Evolutionary conservation across 2,329 filamentous ascomycete species (phyloP).

Genomic region (Aplosporella prunicola): DNA sequence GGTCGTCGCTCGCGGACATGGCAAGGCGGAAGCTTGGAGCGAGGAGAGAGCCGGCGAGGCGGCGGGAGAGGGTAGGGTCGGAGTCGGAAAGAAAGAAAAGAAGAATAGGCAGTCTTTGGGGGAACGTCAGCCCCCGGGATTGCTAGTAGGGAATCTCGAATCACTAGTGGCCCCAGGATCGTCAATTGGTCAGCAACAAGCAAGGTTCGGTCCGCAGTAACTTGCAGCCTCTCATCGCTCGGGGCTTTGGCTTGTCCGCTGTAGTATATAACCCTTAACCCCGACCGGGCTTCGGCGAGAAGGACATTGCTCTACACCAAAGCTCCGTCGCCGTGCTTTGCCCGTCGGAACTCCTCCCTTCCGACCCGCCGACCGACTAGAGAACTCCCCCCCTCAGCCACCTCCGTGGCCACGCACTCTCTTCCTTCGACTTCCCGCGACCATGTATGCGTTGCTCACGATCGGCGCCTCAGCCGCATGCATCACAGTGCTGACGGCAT

Average conservation of each 20-base stretch:
- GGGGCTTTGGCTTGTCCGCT: too few relatives aligned
- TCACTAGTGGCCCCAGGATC: slow-evolving; percentile 2
- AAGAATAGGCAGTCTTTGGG: slow-evolving; percentile 9
- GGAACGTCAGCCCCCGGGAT: slow-evolving; percentile 12
- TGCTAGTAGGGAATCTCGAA: too few relatives aligned
- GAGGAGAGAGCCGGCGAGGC: slow-evolving; percentile 11
- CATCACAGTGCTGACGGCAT: not conserved
- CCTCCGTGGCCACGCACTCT: too few relatives aligned
- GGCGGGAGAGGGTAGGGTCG: slow-evolving; percentile 17
- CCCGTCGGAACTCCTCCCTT: too few relatives aligned
- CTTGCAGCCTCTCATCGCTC: too few relatives aligned
- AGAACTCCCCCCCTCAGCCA: not conserved
- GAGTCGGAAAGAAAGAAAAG: slow-evolving; percentile 17
- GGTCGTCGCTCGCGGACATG: slow-evolving; percentile 13
- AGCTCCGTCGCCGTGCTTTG: too few relatives aligned
- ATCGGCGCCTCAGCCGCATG: not conserved
- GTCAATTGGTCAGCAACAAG: slow-evolving; percentile 4
- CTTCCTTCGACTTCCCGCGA: too few relatives aligned
- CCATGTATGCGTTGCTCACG: slow-evolving; percentile 6
- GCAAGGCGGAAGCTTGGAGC: slow-evolving; percentile 23
- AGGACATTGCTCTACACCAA: too few relatives aligned
- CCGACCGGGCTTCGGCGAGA: too few relatives aligned
- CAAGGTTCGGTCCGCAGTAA: not conserved
- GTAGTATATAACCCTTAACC: too few relatives aligned
- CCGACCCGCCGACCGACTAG: not conserved